Percentiles rank a stretch among this genome's conserved stretches.
phyloP scores from a whole-genome alignment of 176 grass and related monocot species.

The Cocos nucifera region DNA sequence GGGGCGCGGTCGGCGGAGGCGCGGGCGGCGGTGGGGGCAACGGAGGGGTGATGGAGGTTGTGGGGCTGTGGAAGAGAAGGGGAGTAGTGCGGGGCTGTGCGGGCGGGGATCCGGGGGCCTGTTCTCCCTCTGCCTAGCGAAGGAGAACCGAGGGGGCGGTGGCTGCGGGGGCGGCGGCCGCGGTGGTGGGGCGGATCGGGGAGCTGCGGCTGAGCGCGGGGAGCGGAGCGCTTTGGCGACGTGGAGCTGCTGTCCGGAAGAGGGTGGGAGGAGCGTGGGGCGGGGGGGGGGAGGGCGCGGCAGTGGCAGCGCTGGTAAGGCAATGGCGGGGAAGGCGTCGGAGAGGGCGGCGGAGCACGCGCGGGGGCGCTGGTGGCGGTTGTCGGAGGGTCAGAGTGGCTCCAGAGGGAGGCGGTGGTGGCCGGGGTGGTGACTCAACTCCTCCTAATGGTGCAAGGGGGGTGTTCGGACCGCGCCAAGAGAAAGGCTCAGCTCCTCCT shows the following conservation, averaged over 20 bases:
- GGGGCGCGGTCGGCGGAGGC: constrained; percentile 38
- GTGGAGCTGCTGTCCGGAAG: constrained; percentile 77
- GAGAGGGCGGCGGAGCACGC: constrained; percentile 85
- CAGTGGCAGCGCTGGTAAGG: constrained; percentile 19
- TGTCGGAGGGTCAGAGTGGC: constrained; percentile 49
- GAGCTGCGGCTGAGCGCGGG: constrained; percentile 6
- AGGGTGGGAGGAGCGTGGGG: constrained; percentile 58
- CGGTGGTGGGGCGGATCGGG: constrained; percentile 26
- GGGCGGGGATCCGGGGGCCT: constrained; percentile 62
- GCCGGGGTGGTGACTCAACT: constrained; percentile 67
- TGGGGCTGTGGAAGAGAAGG: constrained; percentile 53
- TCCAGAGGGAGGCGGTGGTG: constrained; percentile 81
- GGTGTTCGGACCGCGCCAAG: constrained; percentile 85
- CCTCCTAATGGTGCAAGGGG: constrained; percentile 83
- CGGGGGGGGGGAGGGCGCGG: constrained; percentile 29
- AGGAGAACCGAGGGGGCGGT: constrained; percentile 71
- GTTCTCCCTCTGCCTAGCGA: constrained; percentile 71
- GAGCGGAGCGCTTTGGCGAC: constrained; percentile 65
- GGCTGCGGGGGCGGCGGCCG: constrained; percentile 39
- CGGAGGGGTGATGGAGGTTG: constrained; percentile 34
- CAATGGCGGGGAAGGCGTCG: constrained; percentile 58
- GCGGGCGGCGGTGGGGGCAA: constrained; percentile 32
- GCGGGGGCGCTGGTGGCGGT: constrained; percentile 63
- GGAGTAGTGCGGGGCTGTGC: constrained; percentile 42
- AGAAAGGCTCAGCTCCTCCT: constrained; percentile 88